These are phyloP conservation scores for Calonectria pseudoturangicola DNA, from an alignment of 2,329 filamentous ascomycete species.

Conservation along the genomic window DNA sequence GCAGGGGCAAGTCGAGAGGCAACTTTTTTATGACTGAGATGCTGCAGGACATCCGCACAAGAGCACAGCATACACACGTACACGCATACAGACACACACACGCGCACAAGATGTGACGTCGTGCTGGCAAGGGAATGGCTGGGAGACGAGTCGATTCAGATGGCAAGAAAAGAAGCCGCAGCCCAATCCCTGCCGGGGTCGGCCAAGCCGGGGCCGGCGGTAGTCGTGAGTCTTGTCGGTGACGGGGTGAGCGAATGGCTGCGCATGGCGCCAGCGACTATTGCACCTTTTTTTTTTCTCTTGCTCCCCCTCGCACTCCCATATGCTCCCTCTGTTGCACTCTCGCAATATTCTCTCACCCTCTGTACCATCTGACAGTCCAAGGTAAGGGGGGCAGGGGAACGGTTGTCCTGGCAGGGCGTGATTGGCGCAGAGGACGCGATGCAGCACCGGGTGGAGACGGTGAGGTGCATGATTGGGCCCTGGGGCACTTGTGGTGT, in stretches of 20 bases:
- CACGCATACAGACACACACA: not conserved
- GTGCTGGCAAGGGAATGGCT: slow-evolving; percentile 5
- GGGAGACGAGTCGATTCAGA: not conserved
- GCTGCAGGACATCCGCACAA: slow-evolving; percentile 18
- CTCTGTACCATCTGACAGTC: slow-evolving; percentile 38
- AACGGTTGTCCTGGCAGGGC: slow-evolving; percentile 46
- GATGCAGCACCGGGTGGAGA: slow-evolving; percentile 45
- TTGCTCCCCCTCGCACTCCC: not conserved
- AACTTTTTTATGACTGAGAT: slow-evolving; percentile 15
- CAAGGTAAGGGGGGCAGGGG: slow-evolving; percentile 14
- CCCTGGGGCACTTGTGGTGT: slow-evolving; percentile 37
- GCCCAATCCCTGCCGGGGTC: slow-evolving; percentile 33
- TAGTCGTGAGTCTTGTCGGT: slow-evolving; percentile 22
- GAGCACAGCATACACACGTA: slow-evolving; percentile 2
- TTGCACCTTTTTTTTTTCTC: not conserved
- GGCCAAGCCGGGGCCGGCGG: slow-evolving; percentile 42
- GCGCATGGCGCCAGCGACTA: slow-evolving; percentile 21
- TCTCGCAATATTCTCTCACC: slow-evolving; percentile 7
- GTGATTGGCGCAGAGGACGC: slow-evolving; percentile 49
- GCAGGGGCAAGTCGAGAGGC: slow-evolving; percentile 8
- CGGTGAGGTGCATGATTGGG: slow-evolving; percentile 56
- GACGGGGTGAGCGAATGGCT: slow-evolving; percentile 35
- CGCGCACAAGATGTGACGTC: slow-evolving; percentile 7
- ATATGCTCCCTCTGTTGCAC: not conserved
- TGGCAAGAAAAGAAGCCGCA: not conserved